phyloP scores from a whole-genome alignment of 129 eudicot species.

The Daucus carota region DNA sequence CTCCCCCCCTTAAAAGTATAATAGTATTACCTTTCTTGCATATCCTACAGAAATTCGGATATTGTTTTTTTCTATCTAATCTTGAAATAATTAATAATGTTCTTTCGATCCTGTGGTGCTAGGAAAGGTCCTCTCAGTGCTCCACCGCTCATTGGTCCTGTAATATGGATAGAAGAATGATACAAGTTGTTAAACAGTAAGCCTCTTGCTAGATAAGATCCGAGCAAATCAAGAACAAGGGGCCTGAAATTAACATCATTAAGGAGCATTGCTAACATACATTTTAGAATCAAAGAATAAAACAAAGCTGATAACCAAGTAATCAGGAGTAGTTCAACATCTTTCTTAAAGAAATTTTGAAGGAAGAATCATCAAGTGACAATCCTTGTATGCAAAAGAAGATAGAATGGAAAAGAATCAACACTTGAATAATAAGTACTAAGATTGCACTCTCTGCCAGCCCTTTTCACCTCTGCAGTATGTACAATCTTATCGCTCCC shows the following conservation, averaged over 20 bases:
- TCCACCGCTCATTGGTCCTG: too few species aligned
- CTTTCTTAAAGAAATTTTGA: background rate
- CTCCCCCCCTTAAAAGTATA: background rate
- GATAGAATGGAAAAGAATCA: constrained; percentile 1
- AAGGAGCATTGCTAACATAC: background rate
- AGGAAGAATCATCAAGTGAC: background rate
- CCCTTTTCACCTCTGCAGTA: constrained; percentile 8
- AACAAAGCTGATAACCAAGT: background rate
- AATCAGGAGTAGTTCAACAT: background rate
- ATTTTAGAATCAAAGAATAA: background rate
- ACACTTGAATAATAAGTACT: background rate
- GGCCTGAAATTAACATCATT: background rate
- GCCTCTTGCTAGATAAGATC: too few species aligned
- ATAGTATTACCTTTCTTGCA: background rate
- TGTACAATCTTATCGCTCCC: constrained; percentile 23
- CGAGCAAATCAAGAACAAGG: background rate
- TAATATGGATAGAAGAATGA: too few species aligned
- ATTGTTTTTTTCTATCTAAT: too few species aligned
- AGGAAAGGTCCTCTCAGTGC: too few species aligned
- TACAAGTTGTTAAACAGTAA: too few species aligned
- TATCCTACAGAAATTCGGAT: background rate
- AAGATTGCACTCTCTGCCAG: background rate
- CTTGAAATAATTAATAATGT: too few species aligned
- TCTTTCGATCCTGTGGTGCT: too few species aligned
- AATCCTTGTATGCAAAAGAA: background rate